Percentiles rank a stretch among this genome's conserved stretches.
phyloP scores from a whole-genome alignment of 2,329 filamentous ascomycete species.

The Lasiodiplodia citricola region DNA sequence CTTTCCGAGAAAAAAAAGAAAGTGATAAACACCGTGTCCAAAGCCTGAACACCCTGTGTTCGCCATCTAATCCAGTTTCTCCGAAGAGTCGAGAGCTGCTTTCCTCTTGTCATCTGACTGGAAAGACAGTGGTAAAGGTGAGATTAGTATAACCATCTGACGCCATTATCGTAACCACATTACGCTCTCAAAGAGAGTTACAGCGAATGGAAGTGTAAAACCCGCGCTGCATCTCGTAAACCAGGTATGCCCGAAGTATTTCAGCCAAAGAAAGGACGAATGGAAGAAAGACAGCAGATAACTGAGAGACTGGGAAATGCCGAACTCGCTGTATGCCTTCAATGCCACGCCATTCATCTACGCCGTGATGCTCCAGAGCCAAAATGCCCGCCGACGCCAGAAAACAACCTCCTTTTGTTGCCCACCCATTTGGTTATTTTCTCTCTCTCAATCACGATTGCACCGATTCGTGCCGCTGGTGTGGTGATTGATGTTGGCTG shows the following conservation, averaged over 20 bases:
- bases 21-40: background rate
- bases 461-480: background rate
- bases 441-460: background rate
- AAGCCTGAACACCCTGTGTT: background rate
- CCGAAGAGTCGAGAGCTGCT: background rate
- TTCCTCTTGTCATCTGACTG: background rate
- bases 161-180: constrained; percentile 21
- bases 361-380: background rate
- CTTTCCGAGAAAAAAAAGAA: background rate
- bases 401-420: background rate
- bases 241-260: background rate
- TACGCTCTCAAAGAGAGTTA: background rate
- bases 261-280: background rate
- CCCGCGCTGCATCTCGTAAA: background rate
- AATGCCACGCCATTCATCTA: background rate
- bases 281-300: background rate
- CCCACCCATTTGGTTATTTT: background rate
- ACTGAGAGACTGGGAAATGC: background rate
- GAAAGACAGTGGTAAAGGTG: background rate
- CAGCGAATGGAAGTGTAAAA: background rate
- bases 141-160: background rate
- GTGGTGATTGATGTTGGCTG: background rate
- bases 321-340: background rate
- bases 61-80: background rate
- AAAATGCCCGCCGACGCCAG: background rate